Base-by-base conservation (phyloP, 495 filamentous ascomycete species). In the Lasiosphaeris hirsuta region DNA sequence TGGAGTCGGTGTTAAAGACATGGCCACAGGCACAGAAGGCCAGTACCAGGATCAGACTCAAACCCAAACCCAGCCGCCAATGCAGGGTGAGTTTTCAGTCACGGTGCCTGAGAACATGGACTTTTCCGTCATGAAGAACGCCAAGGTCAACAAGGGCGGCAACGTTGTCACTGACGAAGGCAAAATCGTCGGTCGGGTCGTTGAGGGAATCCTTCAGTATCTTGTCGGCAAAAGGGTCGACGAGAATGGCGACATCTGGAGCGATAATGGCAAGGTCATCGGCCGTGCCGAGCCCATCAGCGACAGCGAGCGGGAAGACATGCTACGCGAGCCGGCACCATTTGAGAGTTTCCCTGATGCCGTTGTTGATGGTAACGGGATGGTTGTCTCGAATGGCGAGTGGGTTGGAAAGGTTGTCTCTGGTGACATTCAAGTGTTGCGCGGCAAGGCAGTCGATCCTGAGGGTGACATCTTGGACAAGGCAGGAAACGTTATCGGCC, bases 381-480 rank as follows among this genome's bases (percentile, higher is more conserved):
- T 86, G 64, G 83, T 96, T 36, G 77, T 84, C 44, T 85, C 84
- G 62, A 83, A 87, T 37, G 90, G 84, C 19, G 80, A 87, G 55
- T 74, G 83, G 48, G 83, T 96, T 46, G 90, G 90, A 23, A 75
- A 82, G 54, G 76, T 96, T 19, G 73, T 87, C n/a, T 84, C 91
- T 54, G 90, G 90, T 38, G 89, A 96, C 53, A 57, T 84, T 13
- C 87, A 87, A 74, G 81, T 81, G 49, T 81, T 95, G 10, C 76
- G 86, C 40, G 90, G 90, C n/a, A 86, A 87, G 60, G 70, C 76
- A 14, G 89, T 94, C 42, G 90, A 94, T 63, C 79, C 87, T 37
- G 90, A 96, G 64, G 90, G 90, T 10, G 90, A 94, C 56, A 88
- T 96, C 58, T 73, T 91, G 36, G 90, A 93, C 68, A 86, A 84